Evolutionary conservation across 1,284 basidiomycete species (phyloP), one percentile per base, ranked within the genome.

Genomic region (Tilletia setariae): DNA sequence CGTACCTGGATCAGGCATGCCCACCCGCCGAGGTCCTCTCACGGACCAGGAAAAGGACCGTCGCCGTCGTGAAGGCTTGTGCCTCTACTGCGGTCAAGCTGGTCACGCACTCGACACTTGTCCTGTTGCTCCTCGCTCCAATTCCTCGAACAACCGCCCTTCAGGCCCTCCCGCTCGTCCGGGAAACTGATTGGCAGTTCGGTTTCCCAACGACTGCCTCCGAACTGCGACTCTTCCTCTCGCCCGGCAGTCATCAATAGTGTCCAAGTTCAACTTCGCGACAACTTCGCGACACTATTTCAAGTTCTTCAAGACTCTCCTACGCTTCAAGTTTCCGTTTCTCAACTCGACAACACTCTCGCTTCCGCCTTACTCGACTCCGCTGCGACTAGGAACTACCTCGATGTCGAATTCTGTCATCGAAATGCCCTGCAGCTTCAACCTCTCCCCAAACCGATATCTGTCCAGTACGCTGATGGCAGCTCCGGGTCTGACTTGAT

Each of bases 1-100:
- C n/a, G 47, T n/a, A 49, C 19, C 6, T 19, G 47, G 47, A n/a
- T 7, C 47, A 4, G 25, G 25, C 47, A 49, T 23, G 19, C 25
- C 47, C 6, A 7, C 19, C 19, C 4, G 4, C 4, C 47, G 47
- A n/a, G 47, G 47, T n/a, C 47, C 47, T 7, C 47, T 49, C 47
- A n/a, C 47, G 4, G 47, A 4, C 19, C 6, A 49, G 19, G 47
- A 49, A 49, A 49, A 49, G 25, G 47, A 49, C 7, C 47, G 47
- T 49, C 47, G 47, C 19, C 47, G 47, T n/a, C 47, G 47, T 49
- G 47, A 49, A 49, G 47, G 47, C n/a, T n/a, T n/a, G n/a, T n/a
- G n/a, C n/a, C n/a, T n/a, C n/a, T n/a, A n/a, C n/a, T n/a, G n/a
- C n/a, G 47, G 8, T 49, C 25, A 16, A 16, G 19, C 47, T 4